phyloP scores from a whole-genome alignment of 2,329 filamentous ascomycete species.

The Aspergillus uvarum region DNA sequence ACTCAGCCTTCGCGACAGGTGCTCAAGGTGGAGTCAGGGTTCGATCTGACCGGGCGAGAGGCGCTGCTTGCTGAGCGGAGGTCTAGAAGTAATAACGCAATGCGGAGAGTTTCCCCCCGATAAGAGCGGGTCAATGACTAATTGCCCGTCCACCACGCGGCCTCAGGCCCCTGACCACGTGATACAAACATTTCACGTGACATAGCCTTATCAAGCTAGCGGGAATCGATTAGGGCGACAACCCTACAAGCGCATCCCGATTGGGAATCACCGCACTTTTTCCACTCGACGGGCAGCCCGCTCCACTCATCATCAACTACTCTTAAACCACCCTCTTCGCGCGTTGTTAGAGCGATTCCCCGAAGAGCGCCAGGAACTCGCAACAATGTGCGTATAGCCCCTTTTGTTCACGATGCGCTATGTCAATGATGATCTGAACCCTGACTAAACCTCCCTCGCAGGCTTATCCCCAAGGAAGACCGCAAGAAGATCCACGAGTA shows the following conservation, averaged over 20 bases:
- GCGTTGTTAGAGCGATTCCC: slow-evolving; percentile 55
- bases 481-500: slow-evolving; percentile 99
- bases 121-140: slow-evolving; percentile 8
- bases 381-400: slow-evolving; percentile 48
- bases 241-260: slow-evolving; percentile 31
- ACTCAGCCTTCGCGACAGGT: neutral
- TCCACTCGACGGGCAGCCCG: slow-evolving; percentile 23
- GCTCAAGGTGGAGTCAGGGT: neutral
- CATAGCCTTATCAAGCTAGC: slow-evolving; percentile 6
- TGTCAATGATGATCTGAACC: neutral
- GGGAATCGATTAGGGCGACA: slow-evolving; percentile 27
- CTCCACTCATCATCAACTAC: slow-evolving; percentile 34
- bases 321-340: slow-evolving; percentile 40
- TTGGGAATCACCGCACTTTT: slow-evolving; percentile 40
- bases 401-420: neutral
- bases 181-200: slow-evolving; percentile 19
- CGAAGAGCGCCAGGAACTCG: slow-evolving; percentile 55
- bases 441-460: slow-evolving; percentile 38
- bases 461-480: slow-evolving; percentile 99
- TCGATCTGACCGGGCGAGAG: neutral
- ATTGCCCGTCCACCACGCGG: slow-evolving; percentile 5
- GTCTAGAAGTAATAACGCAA: slow-evolving; percentile 12
- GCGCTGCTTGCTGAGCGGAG: neutral
- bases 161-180: slow-evolving; percentile 5
- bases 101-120: slow-evolving; percentile 20